Percentiles rank a stretch among this genome's conserved stretches.
phyloP scores from a whole-genome alignment of 2,329 filamentous ascomycete species.

The Fusarium mangiferae region DNA sequence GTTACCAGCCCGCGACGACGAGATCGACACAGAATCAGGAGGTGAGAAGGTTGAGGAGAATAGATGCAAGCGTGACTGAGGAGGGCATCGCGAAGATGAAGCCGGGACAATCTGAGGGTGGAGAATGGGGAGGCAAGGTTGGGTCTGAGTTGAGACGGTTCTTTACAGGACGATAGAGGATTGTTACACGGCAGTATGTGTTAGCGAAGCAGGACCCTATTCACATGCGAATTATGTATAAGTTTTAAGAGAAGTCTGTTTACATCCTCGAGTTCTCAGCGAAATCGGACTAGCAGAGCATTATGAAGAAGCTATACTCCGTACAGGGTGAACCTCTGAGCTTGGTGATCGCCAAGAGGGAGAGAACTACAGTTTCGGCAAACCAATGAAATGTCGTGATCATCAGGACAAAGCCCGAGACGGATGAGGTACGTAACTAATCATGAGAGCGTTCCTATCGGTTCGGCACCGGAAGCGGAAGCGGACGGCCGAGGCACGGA shows the following conservation, averaged over 20 bases:
- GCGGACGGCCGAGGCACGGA: constrained; percentile 18
- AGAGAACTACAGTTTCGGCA: not conserved
- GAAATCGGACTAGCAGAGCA: not conserved
- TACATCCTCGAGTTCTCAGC: not conserved
- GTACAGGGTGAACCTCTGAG: not conserved
- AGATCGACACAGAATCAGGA: constrained; percentile 1
- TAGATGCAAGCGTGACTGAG: constrained; percentile 16
- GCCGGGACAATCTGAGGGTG: constrained; percentile 4
- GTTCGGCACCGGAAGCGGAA: constrained; percentile 26
- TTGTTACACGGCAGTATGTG: not conserved
- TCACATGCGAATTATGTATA: not conserved
- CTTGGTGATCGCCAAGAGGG: not conserved
- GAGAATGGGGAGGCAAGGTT: constrained; percentile 32
- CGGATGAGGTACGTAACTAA: constrained; percentile 7
- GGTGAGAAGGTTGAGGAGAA: constrained; percentile 18
- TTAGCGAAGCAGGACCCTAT: not conserved
- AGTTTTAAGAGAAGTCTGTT: not conserved
- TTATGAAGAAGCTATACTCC: not conserved
- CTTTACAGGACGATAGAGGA: constrained; percentile 34
- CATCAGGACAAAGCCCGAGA: not conserved
- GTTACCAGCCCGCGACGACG: constrained; percentile 42
- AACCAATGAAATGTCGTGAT: constrained; percentile 14
- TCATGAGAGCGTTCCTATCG: constrained; percentile 9
- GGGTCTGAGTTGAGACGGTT: constrained; percentile 41
- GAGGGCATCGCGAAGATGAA: constrained; percentile 4